phyloP scores from a whole-genome alignment of 2,329 filamentous ascomycete genomes.

The Podosphaera aphanis region DNA sequence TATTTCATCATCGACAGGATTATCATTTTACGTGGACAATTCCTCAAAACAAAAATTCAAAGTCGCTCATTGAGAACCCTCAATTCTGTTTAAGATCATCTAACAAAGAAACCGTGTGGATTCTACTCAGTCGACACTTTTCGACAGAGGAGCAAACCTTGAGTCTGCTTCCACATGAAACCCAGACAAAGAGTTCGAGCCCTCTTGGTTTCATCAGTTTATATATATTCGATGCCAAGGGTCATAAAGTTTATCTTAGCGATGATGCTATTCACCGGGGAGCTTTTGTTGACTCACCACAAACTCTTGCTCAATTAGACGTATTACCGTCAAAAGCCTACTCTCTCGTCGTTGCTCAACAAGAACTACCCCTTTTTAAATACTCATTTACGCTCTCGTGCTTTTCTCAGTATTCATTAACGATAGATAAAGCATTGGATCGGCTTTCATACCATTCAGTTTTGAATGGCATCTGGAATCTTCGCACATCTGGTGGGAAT shows the following conservation, averaged over 20 bases:
- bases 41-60: slow-evolving; percentile 22
- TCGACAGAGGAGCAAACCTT: slow-evolving; percentile 40
- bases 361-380: slow-evolving; percentile 45
- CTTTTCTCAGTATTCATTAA: slow-evolving; percentile 43
- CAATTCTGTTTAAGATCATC: slow-evolving; percentile 47
- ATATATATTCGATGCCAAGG: slow-evolving; percentile 50
- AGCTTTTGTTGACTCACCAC: slow-evolving; percentile 83
- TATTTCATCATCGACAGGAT: slow-evolving; percentile 66
- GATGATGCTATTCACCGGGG: slow-evolving; percentile 50
- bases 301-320: slow-evolving; percentile 61
- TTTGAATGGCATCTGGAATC: slow-evolving; percentile 46
- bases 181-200: slow-evolving; percentile 12
- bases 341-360: slow-evolving; percentile 50
- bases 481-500: slow-evolving; percentile 64
- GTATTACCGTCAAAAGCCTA: slow-evolving; percentile 23
- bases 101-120: slow-evolving; percentile 45
- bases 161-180: slow-evolving; percentile 20
- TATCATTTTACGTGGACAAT: slow-evolving; percentile 72
- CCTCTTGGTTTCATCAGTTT: slow-evolving; percentile 63
- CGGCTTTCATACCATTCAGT: slow-evolving; percentile 19
- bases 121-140: slow-evolving; percentile 73
- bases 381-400: slow-evolving; percentile 78
- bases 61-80: slow-evolving; percentile 39
- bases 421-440: slow-evolving; percentile 30
- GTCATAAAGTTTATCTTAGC: slow-evolving; percentile 48